Evolutionary conservation across 83 land plant species (phyloP).

Genomic region (Isoetes engelmannii): DNA sequence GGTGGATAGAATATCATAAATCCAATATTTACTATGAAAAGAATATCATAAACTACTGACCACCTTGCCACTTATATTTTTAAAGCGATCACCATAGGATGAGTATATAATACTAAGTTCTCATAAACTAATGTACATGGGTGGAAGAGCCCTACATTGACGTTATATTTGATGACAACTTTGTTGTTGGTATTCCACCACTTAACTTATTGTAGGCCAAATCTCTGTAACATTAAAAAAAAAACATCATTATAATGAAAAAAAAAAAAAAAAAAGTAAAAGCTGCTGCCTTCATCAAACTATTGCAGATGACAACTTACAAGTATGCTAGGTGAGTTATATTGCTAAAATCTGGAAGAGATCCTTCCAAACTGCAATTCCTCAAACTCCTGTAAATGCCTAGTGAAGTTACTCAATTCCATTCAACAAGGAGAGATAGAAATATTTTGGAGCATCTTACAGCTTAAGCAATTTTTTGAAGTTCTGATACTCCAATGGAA

Average conservation of each 20-base stretch:
- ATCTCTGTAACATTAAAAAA: slow-evolving; percentile 36
- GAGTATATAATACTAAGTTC: too few relatives aligned
- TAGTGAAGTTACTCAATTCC: background rate
- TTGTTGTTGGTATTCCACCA: slow-evolving; percentile 42
- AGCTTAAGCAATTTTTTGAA: slow-evolving; percentile 43
- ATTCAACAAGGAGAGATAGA: too few relatives aligned
- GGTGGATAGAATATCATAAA: too few relatives aligned
- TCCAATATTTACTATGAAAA: too few relatives aligned
- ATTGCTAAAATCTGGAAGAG: slow-evolving; percentile 45
- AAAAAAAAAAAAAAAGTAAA: background rate
- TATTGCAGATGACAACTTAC: slow-evolving; percentile 32
- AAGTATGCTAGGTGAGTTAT: slow-evolving; percentile 44
- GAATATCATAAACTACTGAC: too few relatives aligned
- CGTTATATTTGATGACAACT: slow-evolving; percentile 46
- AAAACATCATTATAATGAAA: background rate
- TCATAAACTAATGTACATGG: too few relatives aligned
- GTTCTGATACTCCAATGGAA: slow-evolving; percentile 43
- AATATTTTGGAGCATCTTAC: slow-evolving; percentile 28
- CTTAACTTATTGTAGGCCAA: slow-evolving; percentile 50
- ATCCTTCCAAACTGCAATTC: slow-evolving; percentile 54
- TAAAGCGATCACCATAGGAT: too few relatives aligned
- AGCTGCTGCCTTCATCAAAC: background rate
- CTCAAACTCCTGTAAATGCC: slow-evolving; percentile 51
- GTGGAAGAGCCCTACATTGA: slow-evolving; percentile 37
- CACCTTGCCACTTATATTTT: too few relatives aligned